Evolutionary conservation across 2,329 filamentous ascomycete genomes (phyloP).

Genomic region (Fusarium proliferatum): DNA sequence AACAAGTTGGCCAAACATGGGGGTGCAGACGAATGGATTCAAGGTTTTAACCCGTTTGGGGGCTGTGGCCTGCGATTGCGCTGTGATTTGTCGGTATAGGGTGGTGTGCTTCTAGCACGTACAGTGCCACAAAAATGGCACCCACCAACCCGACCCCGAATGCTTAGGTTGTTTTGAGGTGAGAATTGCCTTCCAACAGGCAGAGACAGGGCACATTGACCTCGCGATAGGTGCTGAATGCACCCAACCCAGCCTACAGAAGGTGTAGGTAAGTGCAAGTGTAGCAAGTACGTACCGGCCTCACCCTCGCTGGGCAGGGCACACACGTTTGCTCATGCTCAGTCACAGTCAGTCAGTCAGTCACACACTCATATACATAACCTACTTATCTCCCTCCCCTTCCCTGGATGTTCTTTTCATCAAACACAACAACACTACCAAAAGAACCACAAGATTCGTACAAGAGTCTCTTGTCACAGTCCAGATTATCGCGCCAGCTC

Average conservation of each 20-base stretch:
- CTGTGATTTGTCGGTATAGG: neutral
- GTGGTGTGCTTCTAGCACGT: conserved; percentile 2
- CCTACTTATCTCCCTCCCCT: conserved; percentile 45
- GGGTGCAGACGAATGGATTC: neutral
- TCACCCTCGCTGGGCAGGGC: neutral
- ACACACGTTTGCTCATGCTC: neutral
- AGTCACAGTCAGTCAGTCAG: conserved; percentile 15
- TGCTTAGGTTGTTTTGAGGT: neutral
- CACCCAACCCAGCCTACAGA: neutral
- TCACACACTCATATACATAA: conserved; percentile 35
- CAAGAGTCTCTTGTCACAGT: conserved; percentile 71
- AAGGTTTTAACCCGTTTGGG: neutral
- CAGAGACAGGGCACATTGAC: conserved; percentile 22
- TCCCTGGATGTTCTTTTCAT: conserved; percentile 50
- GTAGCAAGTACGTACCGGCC: conserved; percentile 36
- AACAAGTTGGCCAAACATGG: neutral
- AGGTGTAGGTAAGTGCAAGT: conserved; percentile 2
- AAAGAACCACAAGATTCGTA: conserved; percentile 62
- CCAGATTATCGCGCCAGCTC: conserved; percentile 68
- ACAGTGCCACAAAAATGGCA: neutral
- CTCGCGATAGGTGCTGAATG: conserved; percentile 17
- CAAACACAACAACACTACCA: conserved; percentile 63
- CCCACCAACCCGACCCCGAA: neutral
- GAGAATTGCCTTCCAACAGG: conserved; percentile 11
- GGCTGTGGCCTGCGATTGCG: conserved; percentile 4